Conservation (phyloP, 306 rosid species). For the Rosa multiflora region DNA sequence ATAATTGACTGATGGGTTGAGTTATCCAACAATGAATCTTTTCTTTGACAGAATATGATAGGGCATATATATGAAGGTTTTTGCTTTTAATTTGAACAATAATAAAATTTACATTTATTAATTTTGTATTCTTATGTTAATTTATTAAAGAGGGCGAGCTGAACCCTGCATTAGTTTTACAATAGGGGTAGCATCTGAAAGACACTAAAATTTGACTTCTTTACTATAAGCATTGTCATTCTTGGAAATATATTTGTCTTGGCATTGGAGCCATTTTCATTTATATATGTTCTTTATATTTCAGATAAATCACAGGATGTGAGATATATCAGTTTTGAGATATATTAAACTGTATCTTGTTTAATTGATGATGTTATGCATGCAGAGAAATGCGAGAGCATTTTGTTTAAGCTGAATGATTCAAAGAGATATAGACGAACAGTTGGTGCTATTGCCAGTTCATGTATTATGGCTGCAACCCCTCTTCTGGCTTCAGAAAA, state of each 20-base stretch:
- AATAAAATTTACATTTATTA: not conserved
- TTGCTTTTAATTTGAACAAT: too few species aligned
- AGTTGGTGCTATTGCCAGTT: conserved; percentile 78
- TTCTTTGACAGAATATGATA: too few species aligned
- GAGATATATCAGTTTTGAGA: not conserved
- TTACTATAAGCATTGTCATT: not conserved
- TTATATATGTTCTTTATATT: not conserved
- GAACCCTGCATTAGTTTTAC: not conserved
- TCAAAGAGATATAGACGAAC: conserved; percentile 79
- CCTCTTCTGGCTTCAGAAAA: conserved; percentile 74
- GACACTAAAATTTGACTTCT: not conserved
- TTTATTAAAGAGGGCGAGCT: not conserved
- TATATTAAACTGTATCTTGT: not conserved
- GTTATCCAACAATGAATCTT: too few species aligned
- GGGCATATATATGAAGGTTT: too few species aligned
- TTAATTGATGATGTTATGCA: conserved; percentile 23
- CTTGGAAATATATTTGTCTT: not conserved
- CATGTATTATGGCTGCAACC: conserved; percentile 71
- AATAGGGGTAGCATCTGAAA: not conserved
- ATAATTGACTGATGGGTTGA: too few species aligned
- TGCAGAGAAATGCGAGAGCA: conserved; percentile 74
- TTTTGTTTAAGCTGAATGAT: conserved; percentile 73
- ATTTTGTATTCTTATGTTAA: too few species aligned
- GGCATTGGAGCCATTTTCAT: not conserved
- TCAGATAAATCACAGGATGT: not conserved